phyloP scores from a whole-genome alignment of 495 filamentous ascomycete species.

The Penicillium goetzii region DNA sequence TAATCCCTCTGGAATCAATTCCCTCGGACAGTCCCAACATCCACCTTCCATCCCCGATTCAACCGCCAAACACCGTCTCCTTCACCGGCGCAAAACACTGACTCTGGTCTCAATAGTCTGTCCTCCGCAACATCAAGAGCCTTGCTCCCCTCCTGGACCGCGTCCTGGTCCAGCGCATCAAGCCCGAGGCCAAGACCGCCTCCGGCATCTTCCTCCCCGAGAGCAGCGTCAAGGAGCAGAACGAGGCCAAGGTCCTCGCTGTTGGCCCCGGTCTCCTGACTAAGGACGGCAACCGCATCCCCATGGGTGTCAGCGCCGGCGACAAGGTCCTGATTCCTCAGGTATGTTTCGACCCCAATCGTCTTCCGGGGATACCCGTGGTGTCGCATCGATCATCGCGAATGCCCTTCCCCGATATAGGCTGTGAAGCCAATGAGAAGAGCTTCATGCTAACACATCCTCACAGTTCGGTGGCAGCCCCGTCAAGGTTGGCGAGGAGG shows the following conservation, averaged over 20 bases:
- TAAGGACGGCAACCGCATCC: conserved; percentile 83
- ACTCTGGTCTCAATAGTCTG: conserved; percentile 40
- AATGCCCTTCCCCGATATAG: neutral
- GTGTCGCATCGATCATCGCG: conserved; percentile 2
- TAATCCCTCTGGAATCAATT: neutral
- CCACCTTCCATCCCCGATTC: conserved; percentile 17
- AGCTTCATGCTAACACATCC: conserved; percentile 15
- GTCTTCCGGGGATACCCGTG: conserved; percentile 12
- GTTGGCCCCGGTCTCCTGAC: conserved; percentile 87
- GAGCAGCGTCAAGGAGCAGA: conserved; percentile 95
- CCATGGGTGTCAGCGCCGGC: conserved; percentile 77
- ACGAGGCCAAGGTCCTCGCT: conserved; percentile 93
- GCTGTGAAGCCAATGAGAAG: neutral
- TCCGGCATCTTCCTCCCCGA: conserved; percentile 97
- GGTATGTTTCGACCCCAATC: conserved; percentile 57
- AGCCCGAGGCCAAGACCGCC: conserved; percentile 94
- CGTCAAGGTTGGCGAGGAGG: conserved; percentile 96
- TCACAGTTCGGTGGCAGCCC: conserved; percentile 89
- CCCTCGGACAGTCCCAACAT: conserved; percentile 3
- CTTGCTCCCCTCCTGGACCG: conserved; percentile 97
- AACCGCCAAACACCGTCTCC: conserved; percentile 6
- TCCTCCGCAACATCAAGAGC: conserved; percentile 93
- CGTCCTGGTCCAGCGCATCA: conserved; percentile 96
- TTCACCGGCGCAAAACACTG: conserved; percentile 4
- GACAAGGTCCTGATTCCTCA: conserved; percentile 97